These are phyloP conservation scores for Metschnikowia noctiluminum DNA, from an alignment of 805 yeast genomes.

Conservation along the genomic window DNA sequence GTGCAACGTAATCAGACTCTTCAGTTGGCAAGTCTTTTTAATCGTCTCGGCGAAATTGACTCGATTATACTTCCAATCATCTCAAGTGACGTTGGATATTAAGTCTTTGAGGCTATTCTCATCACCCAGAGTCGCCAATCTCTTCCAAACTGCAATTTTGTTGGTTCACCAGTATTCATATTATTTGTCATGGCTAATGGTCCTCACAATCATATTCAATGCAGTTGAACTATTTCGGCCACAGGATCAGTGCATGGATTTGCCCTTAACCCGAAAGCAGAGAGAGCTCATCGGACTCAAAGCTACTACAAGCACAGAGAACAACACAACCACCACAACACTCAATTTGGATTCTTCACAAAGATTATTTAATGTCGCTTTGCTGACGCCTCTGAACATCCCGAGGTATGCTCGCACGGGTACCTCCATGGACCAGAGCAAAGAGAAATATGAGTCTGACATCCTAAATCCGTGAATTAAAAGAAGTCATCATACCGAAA, in stretches of 20 bases:
- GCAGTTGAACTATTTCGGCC: slow-evolving; percentile 33
- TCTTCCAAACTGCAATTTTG: not conserved
- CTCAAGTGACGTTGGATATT: not conserved
- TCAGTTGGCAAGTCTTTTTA: slow-evolving; percentile 27
- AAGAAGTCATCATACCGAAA: too few relatives aligned
- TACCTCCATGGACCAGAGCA: slow-evolving; percentile 8
- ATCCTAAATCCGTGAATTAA: too few relatives aligned
- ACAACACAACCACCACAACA: slow-evolving; percentile 16
- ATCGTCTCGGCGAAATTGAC: slow-evolving; percentile 7
- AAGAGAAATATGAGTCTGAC: not conserved
- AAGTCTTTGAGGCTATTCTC: not conserved
- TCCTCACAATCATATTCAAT: slow-evolving; percentile 26
- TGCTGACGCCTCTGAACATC: slow-evolving; percentile 12
- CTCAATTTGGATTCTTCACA: slow-evolving; percentile 19
- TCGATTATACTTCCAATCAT: not conserved
- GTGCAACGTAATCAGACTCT: slow-evolving; percentile 23
- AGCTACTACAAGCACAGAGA: slow-evolving; percentile 1
- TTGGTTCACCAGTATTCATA: not conserved
- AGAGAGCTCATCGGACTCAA: slow-evolving; percentile 44
- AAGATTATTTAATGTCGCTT: slow-evolving; percentile 19
- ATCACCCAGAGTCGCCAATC: not conserved
- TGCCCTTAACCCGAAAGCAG: slow-evolving; percentile 47
- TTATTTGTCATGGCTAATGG: slow-evolving; percentile 18
- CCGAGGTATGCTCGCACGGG: slow-evolving; percentile 21
- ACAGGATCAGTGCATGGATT: slow-evolving; percentile 49